Base-by-base conservation (phyloP, 2,329 filamentous ascomycete species). In the Esteya vermicola region DNA sequence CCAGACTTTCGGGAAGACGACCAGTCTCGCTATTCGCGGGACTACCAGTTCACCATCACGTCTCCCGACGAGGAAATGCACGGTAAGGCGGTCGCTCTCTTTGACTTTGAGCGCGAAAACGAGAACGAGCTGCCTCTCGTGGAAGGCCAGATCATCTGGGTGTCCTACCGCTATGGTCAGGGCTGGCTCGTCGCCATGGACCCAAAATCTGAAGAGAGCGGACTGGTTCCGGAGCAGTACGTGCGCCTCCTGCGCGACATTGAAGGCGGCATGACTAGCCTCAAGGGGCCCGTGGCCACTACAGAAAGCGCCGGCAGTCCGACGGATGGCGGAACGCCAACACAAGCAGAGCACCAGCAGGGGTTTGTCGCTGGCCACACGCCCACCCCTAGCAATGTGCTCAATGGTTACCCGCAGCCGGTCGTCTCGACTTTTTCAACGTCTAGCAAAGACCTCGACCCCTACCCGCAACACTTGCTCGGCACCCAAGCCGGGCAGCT, bases 171-270 rank as follows among this genome's bases (percentile, higher is more conserved):
- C 33, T 88, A 96, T 55, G 89, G 89, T 14, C 86, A 96, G 60
- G 91, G 91, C 41, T 98, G 91, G 91, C 70, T 98, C 38, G 91
- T 98, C 20, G 91, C 91, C 4, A 85, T 95, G 61, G 91, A 98
- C 53, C 88, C 89, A 12, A 88, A 85, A 58, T 95, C 86, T 1
- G 85, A 77, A 48, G 91, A 98, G 61, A 93, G 85, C 52, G 91
- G 91, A 1, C 69, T 98, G 27, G 91, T 98, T 2, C 91, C 91
- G 0, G 91, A 98, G 59, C 88, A 93, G 58, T 98, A 96, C 55
- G 91, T 98, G 32, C 78, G 91, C 14, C 66, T 98, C 34, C 69
- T 98, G 44, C 78, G 86, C 36, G 86, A 96, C 53, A 95, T 96
- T 41, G 86, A 95, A 57, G 88, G 88, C 18, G 89, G 86, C 26